Base-by-base conservation (phyloP, 1,139 yeast species). In the Zygotorulaspora mrakii region DNA sequence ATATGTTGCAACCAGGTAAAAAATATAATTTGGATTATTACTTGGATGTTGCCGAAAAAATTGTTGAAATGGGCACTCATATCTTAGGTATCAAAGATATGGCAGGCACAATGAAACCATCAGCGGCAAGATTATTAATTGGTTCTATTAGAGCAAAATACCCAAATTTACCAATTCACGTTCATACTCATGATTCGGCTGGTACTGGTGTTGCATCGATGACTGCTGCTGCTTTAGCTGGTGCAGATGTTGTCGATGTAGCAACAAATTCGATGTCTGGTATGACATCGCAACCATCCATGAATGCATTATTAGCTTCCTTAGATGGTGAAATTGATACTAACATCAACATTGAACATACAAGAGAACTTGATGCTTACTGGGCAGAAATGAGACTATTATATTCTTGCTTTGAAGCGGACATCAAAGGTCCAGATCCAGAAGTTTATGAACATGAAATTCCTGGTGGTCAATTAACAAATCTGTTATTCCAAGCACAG, bases 391-490 rank as follows among this genome's bases (percentile, higher is more conserved):
- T 94, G 94, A 82, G 99, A 70, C 74, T 91, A 59, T 73, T 94
- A 53, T 91, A 91, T 73, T 84, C 96, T 35, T 88, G 96, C 68
- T 91, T 94, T 67, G 99, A 88, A 69, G 96, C 98, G 38, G 97
- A 91, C 61, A 77, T 91, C 67, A 94, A 91, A 76, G 98, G 98
- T 41, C 98, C 99, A 46, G 99, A 91, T 68, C 97, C 99, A 53
- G 98, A 91, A 68, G 98, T 91, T 41, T 91, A 91, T 67, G 81
- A 81, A 54, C 98, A 91, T 70, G 99, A 91, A 73, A 91, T 91
- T 54, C 99, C 99, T 39, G 99, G 99, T 71, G 98, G 98, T 53
- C 99, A 91, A 71, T 79, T 91, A 67, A 91, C 99, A 53, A 94
- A 91, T 73, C 74, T 91, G 68, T 70, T 91, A 55, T 94, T 91